Evolutionary conservation across 495 filamentous ascomycete genomes (phyloP), one percentile per base, ranked within the genome.

Genomic region (Penicillium argentinense): DNA sequence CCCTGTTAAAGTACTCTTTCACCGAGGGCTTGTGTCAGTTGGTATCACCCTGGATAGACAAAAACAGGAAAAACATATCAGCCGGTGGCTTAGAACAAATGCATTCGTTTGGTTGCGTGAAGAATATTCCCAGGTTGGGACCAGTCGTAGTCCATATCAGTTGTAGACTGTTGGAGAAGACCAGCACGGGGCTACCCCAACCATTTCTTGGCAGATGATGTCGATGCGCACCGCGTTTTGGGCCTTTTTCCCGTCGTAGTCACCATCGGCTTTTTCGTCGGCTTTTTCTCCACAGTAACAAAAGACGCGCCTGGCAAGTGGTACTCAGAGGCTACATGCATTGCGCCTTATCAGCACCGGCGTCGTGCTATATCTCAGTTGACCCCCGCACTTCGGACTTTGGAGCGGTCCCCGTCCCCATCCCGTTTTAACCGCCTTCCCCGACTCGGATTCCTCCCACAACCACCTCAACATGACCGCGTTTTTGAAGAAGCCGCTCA

Each of bases 401-500:
- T 27, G 32, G 41, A 39, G 41, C 38, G 39, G 16, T 24, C 25
- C 29, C 40, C 40, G 28, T 7, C 4, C 29, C 13, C 38, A 23
- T 18, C 9, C 4, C 17, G 13, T 34, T 11, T 21, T 18, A 25
- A 9, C 33, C 18, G 9, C 16, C 21, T 50, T 11, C 32, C 18
- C 29, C 41, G 24, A 25, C 28, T n/a, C 27, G 8, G 12, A 16
- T 44, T 30, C 18, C 28, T 41, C 34, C 28, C 27, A 17, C 28
- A 21, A 21, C 34, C 1, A 33, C 27, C 3, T 3, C 33, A 45
- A 34, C 4, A 83, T 86, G 71, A 63, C 76, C 34, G 51, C 72
- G 9, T 70, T 84, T 14, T 75, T 95, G 51, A 81, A 86, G 62
- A 73, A 88, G 54, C 83, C 87, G 13, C 67, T 91, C 44, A 95